phyloP scores from a whole-genome alignment of 345 rosid genomes.

The Eucalyptus curtisii region DNA sequence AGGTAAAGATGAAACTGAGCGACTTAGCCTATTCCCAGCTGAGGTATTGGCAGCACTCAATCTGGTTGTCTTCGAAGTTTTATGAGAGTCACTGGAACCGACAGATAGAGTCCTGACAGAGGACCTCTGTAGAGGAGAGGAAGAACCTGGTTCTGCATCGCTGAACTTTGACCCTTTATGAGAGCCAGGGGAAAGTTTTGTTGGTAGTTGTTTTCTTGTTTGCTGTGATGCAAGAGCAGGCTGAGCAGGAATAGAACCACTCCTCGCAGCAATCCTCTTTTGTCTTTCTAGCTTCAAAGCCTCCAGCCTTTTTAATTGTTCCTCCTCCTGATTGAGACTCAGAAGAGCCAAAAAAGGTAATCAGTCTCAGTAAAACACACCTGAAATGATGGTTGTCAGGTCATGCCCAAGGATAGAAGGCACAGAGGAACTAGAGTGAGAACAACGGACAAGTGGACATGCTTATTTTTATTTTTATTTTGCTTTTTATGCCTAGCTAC shows the following conservation, averaged over 20 bases:
- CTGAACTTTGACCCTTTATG: constrained; percentile 69
- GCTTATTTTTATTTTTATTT: not conserved
- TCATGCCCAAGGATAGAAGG: not conserved
- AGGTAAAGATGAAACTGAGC: constrained; percentile 52
- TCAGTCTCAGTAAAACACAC: not conserved
- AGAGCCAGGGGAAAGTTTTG: constrained; percentile 47
- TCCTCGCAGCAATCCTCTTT: constrained; percentile 77
- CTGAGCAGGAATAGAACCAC: constrained; percentile 32
- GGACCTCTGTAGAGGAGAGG: constrained; percentile 58
- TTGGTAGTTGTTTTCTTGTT: constrained; percentile 42
- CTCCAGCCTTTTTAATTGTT: constrained; percentile 28
- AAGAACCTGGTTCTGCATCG: constrained; percentile 65
- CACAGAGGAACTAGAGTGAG: not conserved
- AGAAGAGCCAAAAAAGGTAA: not conserved
- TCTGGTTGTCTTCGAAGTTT: constrained; percentile 40
- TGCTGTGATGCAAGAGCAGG: constrained; percentile 9
- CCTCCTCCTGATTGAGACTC: constrained; percentile 55
- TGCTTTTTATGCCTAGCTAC: not conserved
- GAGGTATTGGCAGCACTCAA: constrained; percentile 35
- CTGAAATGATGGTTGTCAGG: not conserved
- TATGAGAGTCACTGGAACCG: constrained; percentile 35
- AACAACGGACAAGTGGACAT: not conserved
- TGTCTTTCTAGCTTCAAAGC: constrained; percentile 78
- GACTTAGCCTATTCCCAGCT: constrained; percentile 38
- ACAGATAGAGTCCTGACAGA: constrained; percentile 32